phyloP scores from a whole-genome alignment of 2,329 filamentous ascomycete genomes.

The Botryotinia calthae region DNA sequence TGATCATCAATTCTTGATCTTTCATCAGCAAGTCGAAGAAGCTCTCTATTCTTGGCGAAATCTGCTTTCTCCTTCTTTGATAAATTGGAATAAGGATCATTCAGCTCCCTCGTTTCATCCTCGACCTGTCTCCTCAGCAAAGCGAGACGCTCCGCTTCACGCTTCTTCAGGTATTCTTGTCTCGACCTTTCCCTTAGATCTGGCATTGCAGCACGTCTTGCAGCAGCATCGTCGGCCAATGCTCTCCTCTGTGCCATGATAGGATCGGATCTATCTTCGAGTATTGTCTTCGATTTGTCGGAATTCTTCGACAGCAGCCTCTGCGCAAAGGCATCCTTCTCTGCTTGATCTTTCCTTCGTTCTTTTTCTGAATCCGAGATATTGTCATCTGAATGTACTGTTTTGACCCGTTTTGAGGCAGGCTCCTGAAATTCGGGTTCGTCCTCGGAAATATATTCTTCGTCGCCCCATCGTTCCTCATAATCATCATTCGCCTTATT shows the following conservation, averaged over 20 bases:
- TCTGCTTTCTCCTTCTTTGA: conserved; percentile 68
- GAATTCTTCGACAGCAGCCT: conserved; percentile 70
- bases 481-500: conserved; percentile 55
- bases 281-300: conserved; percentile 65
- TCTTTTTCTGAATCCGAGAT: conserved; percentile 62
- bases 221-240: conserved; percentile 64
- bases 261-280: conserved; percentile 52
- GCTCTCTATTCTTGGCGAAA: conserved; percentile 84
- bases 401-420: conserved; percentile 66
- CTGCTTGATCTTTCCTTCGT: conserved; percentile 65
- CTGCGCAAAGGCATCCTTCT: conserved; percentile 78
- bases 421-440: conserved; percentile 65
- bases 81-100: conserved; percentile 66
- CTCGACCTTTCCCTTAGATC: conserved; percentile 81
- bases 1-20: conserved; percentile 86
- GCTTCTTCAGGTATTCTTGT: conserved; percentile 91
- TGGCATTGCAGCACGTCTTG: conserved; percentile 68
- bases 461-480: conserved; percentile 80
- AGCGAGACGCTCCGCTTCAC: conserved; percentile 80
- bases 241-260: conserved; percentile 55
- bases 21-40: conserved; percentile 75
- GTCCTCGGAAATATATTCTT: conserved; percentile 56
- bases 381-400: conserved; percentile 55
- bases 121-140: conserved; percentile 86
- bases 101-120: conserved; percentile 80